Percentiles rank a stretch among this genome's conserved stretches.
phyloP scores from a whole-genome alignment of 2,329 filamentous ascomycete genomes.

The Sclerotinia subarctica region DNA sequence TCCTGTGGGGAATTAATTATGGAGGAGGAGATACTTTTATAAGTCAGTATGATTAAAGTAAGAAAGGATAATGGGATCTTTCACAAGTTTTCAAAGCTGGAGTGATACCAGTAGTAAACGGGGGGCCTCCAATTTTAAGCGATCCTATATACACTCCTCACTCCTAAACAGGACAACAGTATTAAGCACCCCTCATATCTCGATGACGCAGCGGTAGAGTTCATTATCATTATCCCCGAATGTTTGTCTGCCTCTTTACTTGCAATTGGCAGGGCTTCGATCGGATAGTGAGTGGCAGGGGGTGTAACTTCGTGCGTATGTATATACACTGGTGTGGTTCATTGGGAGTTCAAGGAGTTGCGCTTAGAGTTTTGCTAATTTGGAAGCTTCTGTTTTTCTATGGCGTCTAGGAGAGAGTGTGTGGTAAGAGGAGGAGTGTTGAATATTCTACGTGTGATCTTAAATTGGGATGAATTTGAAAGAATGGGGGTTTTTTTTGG shows the following conservation, averaged over 20 bases:
- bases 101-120: neutral
- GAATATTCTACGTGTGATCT: neutral
- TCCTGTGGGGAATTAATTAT: no score
- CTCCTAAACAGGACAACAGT: neutral
- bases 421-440: neutral
- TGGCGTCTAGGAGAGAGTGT: neutral
- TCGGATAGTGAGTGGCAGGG: neutral
- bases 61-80: neutral
- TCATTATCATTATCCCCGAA: conserved; percentile 1
- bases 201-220: neutral
- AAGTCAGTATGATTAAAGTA: neutral
- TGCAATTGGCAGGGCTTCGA: neutral
- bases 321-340: neutral
- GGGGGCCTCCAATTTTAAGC: neutral
- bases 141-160: neutral
- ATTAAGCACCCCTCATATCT: neutral
- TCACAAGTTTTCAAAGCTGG: no score
- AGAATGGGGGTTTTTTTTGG: no score
- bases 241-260: neutral
- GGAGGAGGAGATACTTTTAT: no score
- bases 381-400: neutral
- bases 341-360: neutral
- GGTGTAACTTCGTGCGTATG: neutral
- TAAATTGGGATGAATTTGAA: neutral
- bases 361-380: neutral